phyloP scores from a whole-genome alignment of 2,329 filamentous ascomycete genomes.

The Xylaria sp. region DNA sequence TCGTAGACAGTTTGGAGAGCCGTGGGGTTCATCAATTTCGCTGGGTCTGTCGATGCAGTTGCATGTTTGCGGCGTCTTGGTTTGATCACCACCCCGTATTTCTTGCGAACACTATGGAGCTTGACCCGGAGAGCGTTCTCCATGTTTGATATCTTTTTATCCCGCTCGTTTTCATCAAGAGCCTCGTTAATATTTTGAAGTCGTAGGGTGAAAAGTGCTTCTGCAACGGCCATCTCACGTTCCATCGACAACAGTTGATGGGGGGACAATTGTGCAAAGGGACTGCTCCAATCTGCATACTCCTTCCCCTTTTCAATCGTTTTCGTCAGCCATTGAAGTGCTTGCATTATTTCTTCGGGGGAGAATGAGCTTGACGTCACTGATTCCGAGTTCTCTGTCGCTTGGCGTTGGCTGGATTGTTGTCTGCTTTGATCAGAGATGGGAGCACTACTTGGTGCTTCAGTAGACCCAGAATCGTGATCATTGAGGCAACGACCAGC shows the following conservation, averaged over 20 bases:
- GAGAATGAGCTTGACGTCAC: slow-evolving; percentile 2
- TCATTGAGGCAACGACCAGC: slow-evolving; percentile 1
- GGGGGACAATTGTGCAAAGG: slow-evolving; percentile 20
- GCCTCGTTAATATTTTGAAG: slow-evolving; percentile 23
- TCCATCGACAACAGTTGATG: slow-evolving; percentile 19
- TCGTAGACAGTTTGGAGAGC: slow-evolving; percentile 7
- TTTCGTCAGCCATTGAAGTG: slow-evolving; percentile 19
- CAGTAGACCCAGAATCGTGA: slow-evolving; percentile 1
- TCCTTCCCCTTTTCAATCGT: slow-evolving; percentile 22
- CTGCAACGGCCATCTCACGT: slow-evolving; percentile 21
- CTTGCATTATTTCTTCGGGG: slow-evolving; percentile 8
- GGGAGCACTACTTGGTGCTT: slow-evolving; percentile 1
- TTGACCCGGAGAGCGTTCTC: slow-evolving; percentile 23
- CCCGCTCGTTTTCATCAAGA: slow-evolving; percentile 22
- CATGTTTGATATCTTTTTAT: slow-evolving; percentile 19
- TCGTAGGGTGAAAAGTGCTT: slow-evolving; percentile 22
- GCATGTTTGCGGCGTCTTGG: slow-evolving; percentile 18
- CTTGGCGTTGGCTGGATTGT: not conserved
- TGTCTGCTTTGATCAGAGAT: slow-evolving; percentile 2
- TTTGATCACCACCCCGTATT: slow-evolving; percentile 20
- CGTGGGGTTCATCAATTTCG: slow-evolving; percentile 19
- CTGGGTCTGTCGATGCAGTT: slow-evolving; percentile 21
- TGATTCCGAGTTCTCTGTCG: slow-evolving; percentile 1
- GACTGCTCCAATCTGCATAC: slow-evolving; percentile 22
- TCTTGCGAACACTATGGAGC: slow-evolving; percentile 22